phyloP scores from a whole-genome alignment of 2,329 filamentous ascomycete genomes.

The Hypoxylon sp. region DNA sequence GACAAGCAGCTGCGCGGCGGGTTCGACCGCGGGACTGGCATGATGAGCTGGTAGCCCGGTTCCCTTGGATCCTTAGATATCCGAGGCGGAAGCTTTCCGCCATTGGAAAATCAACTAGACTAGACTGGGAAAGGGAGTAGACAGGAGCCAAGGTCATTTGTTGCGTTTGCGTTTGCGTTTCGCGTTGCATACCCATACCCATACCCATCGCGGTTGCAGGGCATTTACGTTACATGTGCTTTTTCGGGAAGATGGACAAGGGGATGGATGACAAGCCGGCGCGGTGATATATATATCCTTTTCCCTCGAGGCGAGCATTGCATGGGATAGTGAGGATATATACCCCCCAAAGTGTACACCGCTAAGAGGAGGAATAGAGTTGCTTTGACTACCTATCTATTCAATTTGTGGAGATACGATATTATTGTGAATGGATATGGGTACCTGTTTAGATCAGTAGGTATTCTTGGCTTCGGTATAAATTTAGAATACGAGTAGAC shows the following conservation, averaged over 20 bases:
- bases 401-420: too few relatives aligned
- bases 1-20: conserved; percentile 86
- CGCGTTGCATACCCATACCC: conserved; percentile 12
- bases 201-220: not conserved
- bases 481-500: too few relatives aligned
- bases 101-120: not conserved
- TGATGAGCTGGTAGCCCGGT: conserved; percentile 82
- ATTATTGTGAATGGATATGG: too few relatives aligned
- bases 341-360: too few relatives aligned
- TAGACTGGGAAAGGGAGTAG: not conserved
- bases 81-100: not conserved
- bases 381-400: too few relatives aligned
- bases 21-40: conserved; percentile 83
- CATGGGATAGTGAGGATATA: too few relatives aligned
- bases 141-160: not conserved
- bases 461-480: too few relatives aligned
- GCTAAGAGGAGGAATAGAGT: too few relatives aligned
- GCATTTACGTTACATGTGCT: not conserved
- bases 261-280: not conserved
- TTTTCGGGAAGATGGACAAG: not conserved
- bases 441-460: too few relatives aligned
- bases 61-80: not conserved
- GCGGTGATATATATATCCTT: too few relatives aligned
- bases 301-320: too few relatives aligned
- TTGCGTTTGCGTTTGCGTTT: not conserved